These are phyloP conservation scores for Penicillium atrosanguineum DNA, from an alignment of 495 filamentous ascomycete species.

Conservation along the genomic window DNA sequence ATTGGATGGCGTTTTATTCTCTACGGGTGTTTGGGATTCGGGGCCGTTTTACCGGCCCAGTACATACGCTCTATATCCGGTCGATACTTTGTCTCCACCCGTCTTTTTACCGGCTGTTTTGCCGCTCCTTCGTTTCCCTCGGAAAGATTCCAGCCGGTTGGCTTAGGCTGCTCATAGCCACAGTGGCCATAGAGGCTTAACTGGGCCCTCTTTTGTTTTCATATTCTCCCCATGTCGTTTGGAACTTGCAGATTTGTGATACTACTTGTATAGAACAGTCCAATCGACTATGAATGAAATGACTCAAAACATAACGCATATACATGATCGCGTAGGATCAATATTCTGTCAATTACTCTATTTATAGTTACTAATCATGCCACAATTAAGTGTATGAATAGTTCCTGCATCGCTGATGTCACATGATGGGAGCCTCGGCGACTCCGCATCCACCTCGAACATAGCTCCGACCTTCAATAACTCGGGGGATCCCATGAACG, in stretches of 20 bases:
- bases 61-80: conserved; percentile 41
- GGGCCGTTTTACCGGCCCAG: conserved; percentile 20
- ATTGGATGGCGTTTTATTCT: conserved; percentile 43
- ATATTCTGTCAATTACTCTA: not conserved
- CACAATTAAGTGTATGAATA: not conserved
- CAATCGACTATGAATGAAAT: conserved; percentile 8
- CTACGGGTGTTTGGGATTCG: conserved; percentile 13
- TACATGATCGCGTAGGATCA: not conserved
- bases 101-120: conserved; percentile 4
- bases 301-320: not conserved
- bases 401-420: conserved; percentile 1
- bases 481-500: not conserved
- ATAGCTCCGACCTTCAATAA: not conserved
- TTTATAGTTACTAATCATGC: not conserved
- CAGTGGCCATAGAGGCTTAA: conserved; percentile 3
- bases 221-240: not conserved
- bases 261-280: conserved; percentile 12
- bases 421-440: conserved; percentile 7
- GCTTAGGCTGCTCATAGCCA: conserved; percentile 7
- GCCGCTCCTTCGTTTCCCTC: not conserved
- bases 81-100: conserved; percentile 18
- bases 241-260: not conserved
- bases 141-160: not conserved
- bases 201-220: not conserved
- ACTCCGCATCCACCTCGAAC: not conserved